Percentiles rank a stretch among this genome's conserved stretches.
Evolutionary conservation across 257 asterid species (phyloP).

Genomic region (Solanum stenotomum): DNA sequence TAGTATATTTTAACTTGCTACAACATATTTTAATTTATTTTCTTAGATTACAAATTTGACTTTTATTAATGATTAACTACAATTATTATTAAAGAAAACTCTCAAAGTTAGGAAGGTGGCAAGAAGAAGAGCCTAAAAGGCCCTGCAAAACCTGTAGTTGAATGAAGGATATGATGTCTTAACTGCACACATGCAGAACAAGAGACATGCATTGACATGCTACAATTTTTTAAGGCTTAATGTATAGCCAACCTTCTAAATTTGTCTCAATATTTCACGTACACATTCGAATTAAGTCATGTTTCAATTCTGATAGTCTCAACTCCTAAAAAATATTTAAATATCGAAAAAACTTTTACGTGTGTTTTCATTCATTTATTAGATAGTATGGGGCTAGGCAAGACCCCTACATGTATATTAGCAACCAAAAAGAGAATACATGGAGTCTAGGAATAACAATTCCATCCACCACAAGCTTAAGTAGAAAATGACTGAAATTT

Average conservation of each 20-base stretch:
- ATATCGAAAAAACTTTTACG: not conserved
- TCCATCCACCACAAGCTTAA: not conserved
- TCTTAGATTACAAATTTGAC: not conserved
- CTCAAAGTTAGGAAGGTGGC: conserved; percentile 37
- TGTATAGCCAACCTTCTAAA: not conserved
- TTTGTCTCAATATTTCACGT: not conserved
- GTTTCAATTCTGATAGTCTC: not conserved
- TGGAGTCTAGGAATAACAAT: not conserved
- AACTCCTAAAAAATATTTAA: not conserved
- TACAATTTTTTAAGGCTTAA: not conserved
- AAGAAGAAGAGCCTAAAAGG: conserved; percentile 35
- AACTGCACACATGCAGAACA: conserved; percentile 23
- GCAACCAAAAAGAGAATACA: not conserved
- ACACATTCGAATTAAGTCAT: not conserved
- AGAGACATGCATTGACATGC: conserved; percentile 5
- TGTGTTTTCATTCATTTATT: not conserved
- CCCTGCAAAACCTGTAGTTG: conserved; percentile 29
- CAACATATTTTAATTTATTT: not conserved
- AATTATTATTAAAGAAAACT: not conserved
- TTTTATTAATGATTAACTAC: not conserved
- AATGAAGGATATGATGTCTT: conserved; percentile 43
- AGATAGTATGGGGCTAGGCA: not conserved
- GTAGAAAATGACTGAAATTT: not conserved
- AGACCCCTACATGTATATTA: not conserved
- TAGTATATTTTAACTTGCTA: not conserved